phyloP scores from a whole-genome alignment of 78 protist genomes.

The Dictyostelium firmibasis region DNA sequence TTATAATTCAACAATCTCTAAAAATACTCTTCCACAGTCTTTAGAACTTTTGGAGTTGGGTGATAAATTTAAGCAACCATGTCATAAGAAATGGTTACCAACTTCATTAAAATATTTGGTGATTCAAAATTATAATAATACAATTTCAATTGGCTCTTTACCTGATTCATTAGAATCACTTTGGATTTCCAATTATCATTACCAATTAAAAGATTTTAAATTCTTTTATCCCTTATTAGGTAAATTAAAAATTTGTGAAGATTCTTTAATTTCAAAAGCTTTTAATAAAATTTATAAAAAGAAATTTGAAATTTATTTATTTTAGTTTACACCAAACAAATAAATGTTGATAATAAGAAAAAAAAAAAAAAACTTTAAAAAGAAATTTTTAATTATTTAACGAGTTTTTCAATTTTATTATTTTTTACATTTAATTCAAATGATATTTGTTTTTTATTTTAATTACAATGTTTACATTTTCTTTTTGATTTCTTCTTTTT shows the following conservation, averaged over 20 bases:
- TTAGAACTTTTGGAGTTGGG: neutral
- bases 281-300: neutral
- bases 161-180: neutral
- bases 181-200: neutral
- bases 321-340: too few species aligned
- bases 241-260: neutral
- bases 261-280: neutral
- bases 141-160: neutral
- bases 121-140: neutral
- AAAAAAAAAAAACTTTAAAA: too few species aligned
- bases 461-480: neutral
- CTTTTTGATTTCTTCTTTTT: neutral
- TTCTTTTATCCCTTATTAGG: neutral
- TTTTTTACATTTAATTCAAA: neutral
- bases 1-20: neutral
- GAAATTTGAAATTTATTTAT: neutral
- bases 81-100: neutral
- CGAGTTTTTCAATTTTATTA: too few species aligned
- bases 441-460: neutral
- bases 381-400: too few species aligned
- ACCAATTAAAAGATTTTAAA: neutral
- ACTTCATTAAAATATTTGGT: neutral
- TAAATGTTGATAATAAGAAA: too few species aligned
- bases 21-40: neutral
- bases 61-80: neutral